Conservation (phyloP, 2,329 filamentous ascomycete species). For the Calonectria ilicicola region DNA sequence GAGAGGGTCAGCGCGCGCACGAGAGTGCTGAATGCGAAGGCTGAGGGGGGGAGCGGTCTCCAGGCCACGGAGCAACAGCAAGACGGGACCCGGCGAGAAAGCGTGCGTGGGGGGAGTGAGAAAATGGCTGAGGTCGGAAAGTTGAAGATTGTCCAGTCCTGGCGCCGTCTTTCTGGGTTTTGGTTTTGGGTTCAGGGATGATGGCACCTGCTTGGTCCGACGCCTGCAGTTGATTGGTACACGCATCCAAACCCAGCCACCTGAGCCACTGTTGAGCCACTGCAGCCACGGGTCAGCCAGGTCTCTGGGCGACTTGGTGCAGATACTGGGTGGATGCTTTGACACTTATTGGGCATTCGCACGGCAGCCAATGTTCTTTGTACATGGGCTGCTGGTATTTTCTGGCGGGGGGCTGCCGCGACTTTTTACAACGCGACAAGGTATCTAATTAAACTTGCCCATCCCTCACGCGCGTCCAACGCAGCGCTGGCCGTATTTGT, state of each 20-base stretch:
- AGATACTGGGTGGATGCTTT: conserved; percentile 4
- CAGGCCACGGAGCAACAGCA: conserved; percentile 27
- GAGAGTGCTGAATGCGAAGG: conserved; percentile 26
- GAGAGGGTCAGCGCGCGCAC: conserved; percentile 27
- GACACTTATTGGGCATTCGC: conserved; percentile 1
- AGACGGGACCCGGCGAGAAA: conserved; percentile 26
- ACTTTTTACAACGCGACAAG: conserved; percentile 17
- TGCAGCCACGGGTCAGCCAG: neutral
- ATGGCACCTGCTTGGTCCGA: conserved; percentile 21
- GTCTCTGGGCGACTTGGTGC: neutral
- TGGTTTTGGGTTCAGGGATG: conserved; percentile 43
- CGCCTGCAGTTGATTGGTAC: conserved; percentile 24
- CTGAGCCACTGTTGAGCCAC: conserved; percentile 23
- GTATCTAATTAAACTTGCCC: conserved; percentile 13
- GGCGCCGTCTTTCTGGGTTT: conserved; percentile 32
- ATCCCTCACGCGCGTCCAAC: neutral
- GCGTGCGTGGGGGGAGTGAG: conserved; percentile 32
- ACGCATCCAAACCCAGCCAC: conserved; percentile 35
- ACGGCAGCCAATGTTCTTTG: neutral
- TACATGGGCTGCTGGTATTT: conserved; percentile 19
- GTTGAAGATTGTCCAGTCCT: conserved; percentile 42
- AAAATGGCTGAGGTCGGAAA: conserved; percentile 40
- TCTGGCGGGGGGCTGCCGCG: conserved; percentile 12
- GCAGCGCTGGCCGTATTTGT: neutral
- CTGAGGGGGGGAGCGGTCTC: conserved; percentile 30